A percentile compares a stretch with the other conserved stretches of the same genome.
These are phyloP conservation scores for Furculomyces boomerangus DNA, from an alignment of 371 early-diverging fungal species.

Conservation along the genomic window DNA sequence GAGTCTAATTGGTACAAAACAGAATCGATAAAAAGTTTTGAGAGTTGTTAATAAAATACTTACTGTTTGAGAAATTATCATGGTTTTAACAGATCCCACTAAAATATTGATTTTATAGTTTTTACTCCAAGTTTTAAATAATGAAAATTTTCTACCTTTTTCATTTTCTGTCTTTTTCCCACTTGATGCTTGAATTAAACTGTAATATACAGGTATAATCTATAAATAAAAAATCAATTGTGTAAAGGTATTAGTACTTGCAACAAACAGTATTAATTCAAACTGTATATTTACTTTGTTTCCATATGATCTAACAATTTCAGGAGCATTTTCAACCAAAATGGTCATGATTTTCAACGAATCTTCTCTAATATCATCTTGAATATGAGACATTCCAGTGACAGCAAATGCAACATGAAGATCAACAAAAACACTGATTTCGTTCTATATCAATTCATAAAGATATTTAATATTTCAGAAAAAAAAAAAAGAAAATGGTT, in stretches of 20 bases:
- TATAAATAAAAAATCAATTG: not conserved
- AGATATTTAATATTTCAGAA: not conserved
- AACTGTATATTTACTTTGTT: slow-evolving; percentile 3
- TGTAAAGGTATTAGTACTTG: not conserved
- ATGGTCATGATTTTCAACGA: slow-evolving; percentile 57
- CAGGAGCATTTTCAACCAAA: slow-evolving; percentile 47
- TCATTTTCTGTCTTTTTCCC: not conserved
- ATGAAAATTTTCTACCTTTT: not conserved
- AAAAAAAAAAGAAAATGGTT: not conserved
- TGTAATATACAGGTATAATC: slow-evolving; percentile 33
- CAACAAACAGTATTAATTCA: not conserved
- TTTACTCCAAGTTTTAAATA: not conserved
- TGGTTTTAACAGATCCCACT: not conserved
- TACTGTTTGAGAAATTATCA: slow-evolving; percentile 3
- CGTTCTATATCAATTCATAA: slow-evolving; percentile 18
- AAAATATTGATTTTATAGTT: not conserved
- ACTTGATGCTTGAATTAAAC: slow-evolving; percentile 19
- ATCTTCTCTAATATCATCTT: slow-evolving; percentile 64
- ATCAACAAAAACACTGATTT: slow-evolving; percentile 59
- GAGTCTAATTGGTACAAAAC: not conserved
- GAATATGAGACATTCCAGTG: slow-evolving; percentile 81
- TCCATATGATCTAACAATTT: slow-evolving; percentile 9
- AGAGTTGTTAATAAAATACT: not conserved
- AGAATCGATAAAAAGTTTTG: not conserved
- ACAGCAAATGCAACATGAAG: slow-evolving; percentile 58